Base-by-base conservation (phyloP, 441 rosid genomes). In the Populus tomentosa region DNA sequence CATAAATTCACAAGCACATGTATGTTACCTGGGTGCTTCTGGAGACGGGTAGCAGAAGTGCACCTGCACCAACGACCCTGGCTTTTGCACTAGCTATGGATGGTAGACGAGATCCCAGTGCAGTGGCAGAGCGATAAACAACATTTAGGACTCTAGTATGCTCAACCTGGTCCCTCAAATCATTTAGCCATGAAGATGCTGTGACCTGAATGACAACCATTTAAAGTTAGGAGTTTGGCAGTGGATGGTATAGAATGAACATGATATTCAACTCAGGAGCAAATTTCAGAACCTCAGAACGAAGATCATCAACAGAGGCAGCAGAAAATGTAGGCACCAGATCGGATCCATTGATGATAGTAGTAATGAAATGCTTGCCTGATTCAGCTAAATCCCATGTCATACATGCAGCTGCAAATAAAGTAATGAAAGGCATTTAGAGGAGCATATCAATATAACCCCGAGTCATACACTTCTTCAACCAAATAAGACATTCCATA, bases 321-420 rank as follows among this genome's bases (percentile, higher is more conserved):
- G 98, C 80, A 71, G 99, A 96, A 80, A 92, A 96, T 70, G 98
- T 91, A 68, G 99, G 98, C 81, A 96, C 99, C 74, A 94, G 80
- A 88, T 96, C 99, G 32, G 96, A 92, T 63, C 99, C 99, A 80
- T 96, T 94, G 71, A 96, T 83, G 66, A 91, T 79, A 32, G 97
- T 89, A 38, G 94, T 87, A 71, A 90, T 87, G 81, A 94, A 96
- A 72, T 89, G 90, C 86, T 90, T 94, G 79, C 99, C 99, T 69
- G 99, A 96, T 82, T 96, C 99, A 70, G 99, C 99, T 85, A 96
- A 88, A 69, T 96, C 98, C 98, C 95, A 96, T 50, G 99, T 96
- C 98, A 96, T 90, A 82, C 98, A 96, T 24, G 99, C 99, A 82
- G 98, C 99, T 96, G 92, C 89, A 75, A 71, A 13, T 9, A 35